These are phyloP conservation scores for Pleurotus platypus DNA, from an alignment of 768 basidiomycete species.

Conservation along the genomic window DNA sequence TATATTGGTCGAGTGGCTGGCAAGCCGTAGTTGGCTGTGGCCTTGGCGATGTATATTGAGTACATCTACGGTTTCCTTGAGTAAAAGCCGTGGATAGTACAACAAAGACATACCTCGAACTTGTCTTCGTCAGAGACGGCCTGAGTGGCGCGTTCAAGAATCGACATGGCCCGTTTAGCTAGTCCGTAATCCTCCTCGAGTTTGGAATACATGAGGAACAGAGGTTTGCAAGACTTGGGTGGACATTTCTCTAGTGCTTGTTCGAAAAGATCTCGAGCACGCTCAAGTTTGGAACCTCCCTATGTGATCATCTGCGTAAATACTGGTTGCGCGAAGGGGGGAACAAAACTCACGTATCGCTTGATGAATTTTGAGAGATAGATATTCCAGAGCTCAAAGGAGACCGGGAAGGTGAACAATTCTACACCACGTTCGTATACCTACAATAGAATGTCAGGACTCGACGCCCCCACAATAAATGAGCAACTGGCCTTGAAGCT, in stretches of 20 bases:
- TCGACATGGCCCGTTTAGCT: conserved; percentile 93
- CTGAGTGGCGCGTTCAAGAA: conserved; percentile 89
- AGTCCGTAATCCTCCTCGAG: conserved; percentile 94
- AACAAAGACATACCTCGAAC: conserved; percentile 68
- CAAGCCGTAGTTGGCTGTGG: conserved; percentile 91
- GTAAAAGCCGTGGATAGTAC: not conserved
- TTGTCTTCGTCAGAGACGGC: conserved; percentile 88
- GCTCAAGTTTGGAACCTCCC: conserved; percentile 93
- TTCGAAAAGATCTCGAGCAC: conserved; percentile 96
- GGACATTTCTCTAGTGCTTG: conserved; percentile 97
- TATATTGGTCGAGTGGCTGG: conserved; percentile 97
- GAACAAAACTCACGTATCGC: conserved; percentile 70
- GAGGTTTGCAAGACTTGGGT: conserved; percentile 87
- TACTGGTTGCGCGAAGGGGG: not conserved
- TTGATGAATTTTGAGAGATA: conserved; percentile 96
- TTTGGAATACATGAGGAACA: conserved; percentile 95
- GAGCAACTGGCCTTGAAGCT: conserved; percentile 77
- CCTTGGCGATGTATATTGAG: conserved; percentile 96
- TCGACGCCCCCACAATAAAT: not conserved
- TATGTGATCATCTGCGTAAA: conserved; percentile 22
- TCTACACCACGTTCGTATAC: conserved; percentile 97
- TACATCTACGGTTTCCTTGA: conserved; percentile 64
- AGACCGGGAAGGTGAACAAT: conserved; percentile 95
- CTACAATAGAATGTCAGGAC: conserved; percentile 29
- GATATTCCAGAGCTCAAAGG: conserved; percentile 99